Percentiles rank a stretch among this genome's conserved stretches.
phyloP scores from a whole-genome alignment of 2,329 filamentous ascomycete species.

The Alternaria arborescens region DNA sequence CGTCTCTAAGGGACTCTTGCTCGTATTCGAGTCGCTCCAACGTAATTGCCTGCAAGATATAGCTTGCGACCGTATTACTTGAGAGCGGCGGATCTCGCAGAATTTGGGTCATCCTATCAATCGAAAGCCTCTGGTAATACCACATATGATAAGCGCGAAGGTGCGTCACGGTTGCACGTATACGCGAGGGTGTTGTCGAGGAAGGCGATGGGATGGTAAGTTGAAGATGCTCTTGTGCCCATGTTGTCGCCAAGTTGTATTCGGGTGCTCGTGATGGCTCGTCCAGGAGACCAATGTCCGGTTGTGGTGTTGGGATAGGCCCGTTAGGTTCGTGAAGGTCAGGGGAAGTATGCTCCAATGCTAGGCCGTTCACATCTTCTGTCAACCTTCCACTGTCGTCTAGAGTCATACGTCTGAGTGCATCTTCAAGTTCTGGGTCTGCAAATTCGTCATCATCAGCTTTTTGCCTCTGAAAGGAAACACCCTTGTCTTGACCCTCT shows the following conservation, averaged over 20 bases:
- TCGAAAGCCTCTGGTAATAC: slow-evolving; percentile 37
- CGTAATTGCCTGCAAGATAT: slow-evolving; percentile 43
- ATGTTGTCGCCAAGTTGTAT: slow-evolving; percentile 37
- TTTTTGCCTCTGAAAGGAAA: not conserved
- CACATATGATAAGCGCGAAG: slow-evolving; percentile 49
- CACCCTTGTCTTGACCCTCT: not conserved
- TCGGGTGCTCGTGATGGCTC: slow-evolving; percentile 24
- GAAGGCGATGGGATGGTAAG: slow-evolving; percentile 39
- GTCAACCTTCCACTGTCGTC: slow-evolving; percentile 20
- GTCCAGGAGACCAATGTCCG: slow-evolving; percentile 1
- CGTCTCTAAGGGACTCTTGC: slow-evolving; percentile 25
- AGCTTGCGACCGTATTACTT: slow-evolving; percentile 37
- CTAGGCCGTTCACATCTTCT: slow-evolving; percentile 1
- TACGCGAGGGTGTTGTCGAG: slow-evolving; percentile 27
- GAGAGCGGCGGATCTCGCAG: slow-evolving; percentile 43
- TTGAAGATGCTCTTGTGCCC: slow-evolving; percentile 41
- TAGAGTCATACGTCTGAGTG: slow-evolving; percentile 24
- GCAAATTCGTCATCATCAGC: slow-evolving; percentile 28
- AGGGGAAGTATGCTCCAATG: not conserved
- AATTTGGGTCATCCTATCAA: slow-evolving; percentile 33
- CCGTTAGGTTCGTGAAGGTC: not conserved
- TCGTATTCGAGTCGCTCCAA: slow-evolving; percentile 42
- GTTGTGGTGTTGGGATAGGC: slow-evolving; percentile 1
- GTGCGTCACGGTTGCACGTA: slow-evolving; percentile 42
- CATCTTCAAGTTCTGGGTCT: slow-evolving; percentile 41